Evolutionary conservation across 495 filamentous ascomycete genomes (phyloP).

Genomic region (Usnea hakonensis): DNA sequence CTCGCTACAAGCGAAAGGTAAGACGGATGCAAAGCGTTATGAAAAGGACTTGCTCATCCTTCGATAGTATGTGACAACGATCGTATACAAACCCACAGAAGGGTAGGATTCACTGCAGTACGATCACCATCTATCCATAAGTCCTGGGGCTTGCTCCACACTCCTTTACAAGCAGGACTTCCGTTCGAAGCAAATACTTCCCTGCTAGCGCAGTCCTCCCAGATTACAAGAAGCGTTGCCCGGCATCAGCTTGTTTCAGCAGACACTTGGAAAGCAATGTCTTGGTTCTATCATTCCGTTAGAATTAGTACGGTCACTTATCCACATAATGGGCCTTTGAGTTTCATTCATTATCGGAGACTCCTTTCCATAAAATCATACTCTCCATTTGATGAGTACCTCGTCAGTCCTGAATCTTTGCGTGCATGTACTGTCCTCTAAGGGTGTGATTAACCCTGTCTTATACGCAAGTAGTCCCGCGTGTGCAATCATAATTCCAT

Average conservation of each 20-base stretch:
- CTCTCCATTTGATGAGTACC: slow-evolving; percentile 85
- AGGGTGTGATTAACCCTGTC: slow-evolving; percentile 64
- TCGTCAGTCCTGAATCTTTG: slow-evolving; percentile 95
- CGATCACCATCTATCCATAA: not conserved
- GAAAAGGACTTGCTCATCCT: slow-evolving; percentile 18
- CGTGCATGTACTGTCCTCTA: slow-evolving; percentile 82
- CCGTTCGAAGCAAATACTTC: not conserved
- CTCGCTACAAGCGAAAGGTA: slow-evolving; percentile 94
- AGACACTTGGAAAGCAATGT: not conserved
- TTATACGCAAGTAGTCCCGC: slow-evolving; percentile 79
- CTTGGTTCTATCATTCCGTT: not conserved
- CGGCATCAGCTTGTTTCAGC: not conserved
- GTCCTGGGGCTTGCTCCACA: not conserved
- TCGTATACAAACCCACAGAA: slow-evolving; percentile 88
- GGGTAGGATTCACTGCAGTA: slow-evolving; percentile 19
- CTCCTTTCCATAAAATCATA: slow-evolving; percentile 34
- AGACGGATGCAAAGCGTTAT: slow-evolving; percentile 12
- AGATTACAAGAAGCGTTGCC: not conserved
- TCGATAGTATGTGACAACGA: slow-evolving; percentile 85
- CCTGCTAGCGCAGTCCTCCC: not conserved
- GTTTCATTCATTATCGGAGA: not conserved
- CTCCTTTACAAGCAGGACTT: not conserved
- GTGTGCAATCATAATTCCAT: slow-evolving; percentile 99
- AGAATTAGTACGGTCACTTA: not conserved
- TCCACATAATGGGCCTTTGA: not conserved